Percentiles rank a stretch among this genome's conserved stretches.
Evolutionary conservation across 805 yeast species (phyloP).

Genomic region (Cyberlindnera americana): DNA sequence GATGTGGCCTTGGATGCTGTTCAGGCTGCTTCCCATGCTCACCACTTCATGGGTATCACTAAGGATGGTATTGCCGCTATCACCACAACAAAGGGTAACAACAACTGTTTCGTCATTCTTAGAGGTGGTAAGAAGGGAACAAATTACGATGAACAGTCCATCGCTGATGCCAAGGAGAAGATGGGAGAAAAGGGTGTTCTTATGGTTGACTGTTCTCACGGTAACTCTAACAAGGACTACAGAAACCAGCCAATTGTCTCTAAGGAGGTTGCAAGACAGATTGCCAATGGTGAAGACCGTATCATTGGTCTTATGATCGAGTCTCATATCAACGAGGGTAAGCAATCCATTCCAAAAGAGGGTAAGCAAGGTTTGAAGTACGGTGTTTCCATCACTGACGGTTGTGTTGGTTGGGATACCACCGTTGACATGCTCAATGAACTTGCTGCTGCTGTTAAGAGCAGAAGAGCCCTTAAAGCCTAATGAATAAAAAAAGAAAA

Average conservation of each 20-base stretch:
- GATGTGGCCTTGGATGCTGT: constrained; percentile 94
- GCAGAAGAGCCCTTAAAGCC: constrained; percentile 55
- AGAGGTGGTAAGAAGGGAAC: constrained; percentile 96
- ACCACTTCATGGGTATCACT: constrained; percentile 96
- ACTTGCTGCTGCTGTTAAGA: constrained; percentile 78
- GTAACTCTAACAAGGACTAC: constrained; percentile 92
- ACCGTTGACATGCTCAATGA: constrained; percentile 77
- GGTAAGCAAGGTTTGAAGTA: constrained; percentile 77
- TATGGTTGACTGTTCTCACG: constrained; percentile 98
- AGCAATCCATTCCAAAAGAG: constrained; percentile 79
- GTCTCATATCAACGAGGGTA: constrained; percentile 87
- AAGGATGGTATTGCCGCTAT: constrained; percentile 97
- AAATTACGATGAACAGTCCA: constrained; percentile 81
- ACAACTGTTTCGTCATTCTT: constrained; percentile 87
- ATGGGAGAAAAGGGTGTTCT: constrained; percentile 48
- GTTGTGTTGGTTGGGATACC: constrained; percentile 89
- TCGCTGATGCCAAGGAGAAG: constrained; percentile 66
- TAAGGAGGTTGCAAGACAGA: constrained; percentile 74
- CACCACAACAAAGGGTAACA: constrained; percentile 93
- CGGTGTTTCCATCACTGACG: constrained; percentile 97
- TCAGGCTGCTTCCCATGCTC: constrained; percentile 85
- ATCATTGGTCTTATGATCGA: constrained; percentile 96
- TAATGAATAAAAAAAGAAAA: not conserved
- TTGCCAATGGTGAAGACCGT: constrained; percentile 71
- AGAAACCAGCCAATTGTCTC: constrained; percentile 95